Evolutionary conservation across 306 rosid species (phyloP).

Genomic region (Mimosa bimucronata): DNA sequence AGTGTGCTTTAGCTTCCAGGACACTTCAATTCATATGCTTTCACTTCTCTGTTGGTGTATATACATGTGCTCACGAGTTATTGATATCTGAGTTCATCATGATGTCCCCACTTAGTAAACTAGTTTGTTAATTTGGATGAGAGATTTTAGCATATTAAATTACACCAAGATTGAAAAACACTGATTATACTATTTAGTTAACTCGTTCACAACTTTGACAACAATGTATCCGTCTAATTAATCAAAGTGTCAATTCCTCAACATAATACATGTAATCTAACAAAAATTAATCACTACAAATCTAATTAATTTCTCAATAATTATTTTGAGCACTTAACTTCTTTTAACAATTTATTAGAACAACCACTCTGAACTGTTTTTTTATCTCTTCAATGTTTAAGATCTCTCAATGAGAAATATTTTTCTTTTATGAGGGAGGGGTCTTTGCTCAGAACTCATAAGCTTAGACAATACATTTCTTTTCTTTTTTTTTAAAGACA

Average conservation of each 20-base stretch:
- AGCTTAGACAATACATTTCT: constrained; percentile 7
- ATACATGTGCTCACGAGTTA: not conserved
- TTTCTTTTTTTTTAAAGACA: too few species aligned
- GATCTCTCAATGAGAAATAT: constrained; percentile 8
- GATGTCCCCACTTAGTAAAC: not conserved
- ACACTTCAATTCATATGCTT: not conserved
- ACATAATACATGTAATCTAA: too few species aligned
- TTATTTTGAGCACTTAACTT: too few species aligned
- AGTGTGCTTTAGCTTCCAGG: not conserved
- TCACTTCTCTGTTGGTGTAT: not conserved
- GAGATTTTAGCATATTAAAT: too few species aligned
- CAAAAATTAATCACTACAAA: not conserved
- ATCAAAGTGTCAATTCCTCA: too few species aligned
- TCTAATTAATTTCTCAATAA: not conserved
- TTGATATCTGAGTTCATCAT: not conserved
- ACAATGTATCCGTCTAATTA: too few species aligned
- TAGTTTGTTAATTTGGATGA: not conserved
- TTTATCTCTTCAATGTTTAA: not conserved
- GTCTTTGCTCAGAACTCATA: not conserved
- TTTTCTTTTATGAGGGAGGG: not conserved
- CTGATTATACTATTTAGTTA: too few species aligned
- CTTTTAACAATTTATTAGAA: too few species aligned
- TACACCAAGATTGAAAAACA: too few species aligned
- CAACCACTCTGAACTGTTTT: too few species aligned
- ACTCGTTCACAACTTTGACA: too few species aligned